Evolutionary conservation across 768 basidiomycete genomes (phyloP).

Genomic region (Suillus subluteus): DNA sequence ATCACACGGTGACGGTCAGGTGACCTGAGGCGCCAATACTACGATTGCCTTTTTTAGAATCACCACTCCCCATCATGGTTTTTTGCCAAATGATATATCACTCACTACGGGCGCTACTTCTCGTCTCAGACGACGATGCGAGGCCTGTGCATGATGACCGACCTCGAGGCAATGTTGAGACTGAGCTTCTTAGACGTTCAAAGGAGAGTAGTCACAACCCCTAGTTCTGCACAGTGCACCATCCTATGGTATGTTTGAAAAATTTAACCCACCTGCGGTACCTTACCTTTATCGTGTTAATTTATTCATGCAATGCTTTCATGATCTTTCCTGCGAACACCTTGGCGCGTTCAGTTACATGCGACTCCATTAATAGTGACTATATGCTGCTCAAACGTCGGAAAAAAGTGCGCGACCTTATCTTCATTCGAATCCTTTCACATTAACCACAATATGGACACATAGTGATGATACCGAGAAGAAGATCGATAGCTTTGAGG

Average conservation of each 20-base stretch:
- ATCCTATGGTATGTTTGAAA: background rate
- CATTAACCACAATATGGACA: background rate
- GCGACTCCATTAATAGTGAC: background rate
- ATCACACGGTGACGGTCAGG: no score
- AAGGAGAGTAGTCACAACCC: background rate
- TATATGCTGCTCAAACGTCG: background rate
- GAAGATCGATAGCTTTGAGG: no score
- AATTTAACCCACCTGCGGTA: background rate
- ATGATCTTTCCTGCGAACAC: background rate
- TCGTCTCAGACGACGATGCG: background rate
- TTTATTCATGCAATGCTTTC: slow-evolving; percentile 2
- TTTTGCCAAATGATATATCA: background rate
- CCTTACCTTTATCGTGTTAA: background rate
- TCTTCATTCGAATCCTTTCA: background rate
- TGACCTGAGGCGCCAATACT: no score
- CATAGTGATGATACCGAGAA: slow-evolving; percentile 3
- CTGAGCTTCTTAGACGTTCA: background rate
- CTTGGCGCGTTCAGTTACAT: background rate
- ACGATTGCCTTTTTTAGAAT: slow-evolving; percentile 26
- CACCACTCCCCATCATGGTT: background rate
- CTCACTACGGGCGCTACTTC: background rate
- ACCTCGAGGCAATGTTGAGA: background rate
- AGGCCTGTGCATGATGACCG: background rate
- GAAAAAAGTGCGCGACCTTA: background rate
- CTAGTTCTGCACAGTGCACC: background rate